These are phyloP conservation scores for Hericium alpestre DNA, from an alignment of 768 basidiomycete species.

Conservation along the genomic window DNA sequence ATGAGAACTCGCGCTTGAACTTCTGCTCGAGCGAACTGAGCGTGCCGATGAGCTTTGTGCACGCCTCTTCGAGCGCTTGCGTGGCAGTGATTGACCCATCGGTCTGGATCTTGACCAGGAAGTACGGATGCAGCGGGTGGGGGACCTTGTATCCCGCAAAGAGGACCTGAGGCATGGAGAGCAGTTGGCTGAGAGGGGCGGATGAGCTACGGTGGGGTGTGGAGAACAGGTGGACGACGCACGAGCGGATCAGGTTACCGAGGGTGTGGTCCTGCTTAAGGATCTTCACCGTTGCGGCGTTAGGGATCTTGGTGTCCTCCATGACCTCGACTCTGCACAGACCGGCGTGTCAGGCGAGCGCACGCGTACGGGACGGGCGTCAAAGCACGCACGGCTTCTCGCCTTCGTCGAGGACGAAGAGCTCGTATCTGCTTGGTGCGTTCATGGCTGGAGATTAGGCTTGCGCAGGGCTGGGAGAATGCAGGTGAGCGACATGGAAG, in stretches of 20 bases:
- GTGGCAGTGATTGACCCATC: constrained; percentile 80
- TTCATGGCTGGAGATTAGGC: constrained; percentile 47
- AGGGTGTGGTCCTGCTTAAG: constrained; percentile 96
- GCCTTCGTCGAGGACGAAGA: constrained; percentile 85
- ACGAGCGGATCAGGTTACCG: constrained; percentile 95
- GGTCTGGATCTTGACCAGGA: constrained; percentile 92
- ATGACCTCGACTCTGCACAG: constrained; percentile 67
- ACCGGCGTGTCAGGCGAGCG: constrained; percentile 7
- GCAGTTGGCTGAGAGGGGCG: constrained; percentile 59
- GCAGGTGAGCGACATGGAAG: not conserved
- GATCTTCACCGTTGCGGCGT: constrained; percentile 90
- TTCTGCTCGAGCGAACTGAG: constrained; percentile 58
- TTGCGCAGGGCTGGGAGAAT: no score
- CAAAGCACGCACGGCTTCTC: constrained; percentile 74
- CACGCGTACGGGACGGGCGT: not conserved
- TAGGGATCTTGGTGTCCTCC: constrained; percentile 96
- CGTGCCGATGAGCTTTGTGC: constrained; percentile 60
- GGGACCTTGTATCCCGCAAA: constrained; percentile 99
- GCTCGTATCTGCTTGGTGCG: constrained; percentile 86
- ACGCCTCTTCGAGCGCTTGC: constrained; percentile 73
- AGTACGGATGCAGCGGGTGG: constrained; percentile 89
- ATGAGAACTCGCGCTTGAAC: constrained; percentile 76
- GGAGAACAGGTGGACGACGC: constrained; percentile 22
- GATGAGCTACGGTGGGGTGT: not conserved
- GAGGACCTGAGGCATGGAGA: constrained; percentile 75